A percentile compares a stretch with the other conserved stretches of the same genome.
phyloP scores from a whole-genome alignment of 202 grass and related monocot species.

The Eragrostis tef region DNA sequence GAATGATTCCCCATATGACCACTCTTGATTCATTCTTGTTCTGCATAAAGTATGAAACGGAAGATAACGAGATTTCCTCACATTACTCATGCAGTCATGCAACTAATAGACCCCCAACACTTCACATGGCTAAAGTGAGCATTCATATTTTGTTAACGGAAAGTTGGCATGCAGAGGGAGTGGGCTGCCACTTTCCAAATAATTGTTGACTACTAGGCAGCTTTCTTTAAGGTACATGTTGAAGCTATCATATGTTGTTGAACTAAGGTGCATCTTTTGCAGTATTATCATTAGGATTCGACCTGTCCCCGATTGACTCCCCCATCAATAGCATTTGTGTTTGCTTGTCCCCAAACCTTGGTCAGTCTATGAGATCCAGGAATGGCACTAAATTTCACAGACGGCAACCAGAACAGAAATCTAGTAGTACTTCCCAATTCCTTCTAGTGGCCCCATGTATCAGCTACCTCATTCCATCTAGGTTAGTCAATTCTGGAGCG shows the following conservation, averaged over 20 bases:
- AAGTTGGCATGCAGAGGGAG: slow-evolving; percentile 40
- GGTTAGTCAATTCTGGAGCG: slow-evolving; percentile 1
- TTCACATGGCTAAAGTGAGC: slow-evolving; percentile 34
- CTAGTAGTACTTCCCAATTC: neutral
- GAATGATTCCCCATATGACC: neutral
- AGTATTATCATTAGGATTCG: slow-evolving; percentile 44
- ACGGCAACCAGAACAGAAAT: slow-evolving; percentile 29
- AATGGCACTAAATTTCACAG: slow-evolving; percentile 8
- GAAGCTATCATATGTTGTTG: slow-evolving; percentile 40
- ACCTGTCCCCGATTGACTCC: slow-evolving; percentile 24
- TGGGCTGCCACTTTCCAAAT: slow-evolving; percentile 47
- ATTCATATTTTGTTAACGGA: slow-evolving; percentile 45
- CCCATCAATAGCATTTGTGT: slow-evolving; percentile 31
- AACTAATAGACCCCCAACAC: slow-evolving; percentile 39
- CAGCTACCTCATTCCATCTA: slow-evolving; percentile 14
- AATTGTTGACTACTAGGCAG: slow-evolving; percentile 36
- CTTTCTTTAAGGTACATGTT: slow-evolving; percentile 24
- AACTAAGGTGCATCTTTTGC: slow-evolving; percentile 36
- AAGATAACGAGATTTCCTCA: slow-evolving; percentile 40
- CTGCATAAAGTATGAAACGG: slow-evolving; percentile 23
- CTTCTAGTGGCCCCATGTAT: neutral
- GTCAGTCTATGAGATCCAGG: slow-evolving; percentile 40
- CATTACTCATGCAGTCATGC: neutral
- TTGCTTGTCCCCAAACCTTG: slow-evolving; percentile 10
- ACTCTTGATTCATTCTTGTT: slow-evolving; percentile 13